Conservation (phyloP, 345 rosid species). For the Citrus mangshanensis region DNA sequence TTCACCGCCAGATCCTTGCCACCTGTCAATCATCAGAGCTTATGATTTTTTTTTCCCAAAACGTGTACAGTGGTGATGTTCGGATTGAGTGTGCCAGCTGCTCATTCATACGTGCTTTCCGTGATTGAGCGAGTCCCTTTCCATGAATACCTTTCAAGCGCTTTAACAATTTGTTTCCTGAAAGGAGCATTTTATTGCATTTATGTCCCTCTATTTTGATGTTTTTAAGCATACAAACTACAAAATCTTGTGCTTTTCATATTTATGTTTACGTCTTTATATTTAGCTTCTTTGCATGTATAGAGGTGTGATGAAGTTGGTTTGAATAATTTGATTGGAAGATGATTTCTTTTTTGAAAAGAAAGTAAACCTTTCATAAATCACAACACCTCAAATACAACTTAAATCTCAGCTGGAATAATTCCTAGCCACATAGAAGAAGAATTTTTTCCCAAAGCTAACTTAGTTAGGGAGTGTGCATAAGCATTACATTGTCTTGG, state of each 20-base stretch:
- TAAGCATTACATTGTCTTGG: no score
- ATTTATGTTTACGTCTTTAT: not conserved
- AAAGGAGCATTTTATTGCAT: not conserved
- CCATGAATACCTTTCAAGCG: not conserved
- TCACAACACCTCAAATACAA: no score
- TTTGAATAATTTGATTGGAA: no score
- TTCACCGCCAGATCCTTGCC: slow-evolving; percentile 11
- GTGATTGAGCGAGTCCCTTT: not conserved
- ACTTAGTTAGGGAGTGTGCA: no score
- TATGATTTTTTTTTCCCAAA: not conserved
- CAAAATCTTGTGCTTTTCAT: not conserved
- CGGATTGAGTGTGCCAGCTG: slow-evolving; percentile 8
- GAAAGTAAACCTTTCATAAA: no score
- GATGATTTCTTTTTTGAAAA: no score
- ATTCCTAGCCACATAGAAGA: no score
- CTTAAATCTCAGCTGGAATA: no score
- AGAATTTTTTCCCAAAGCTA: no score
- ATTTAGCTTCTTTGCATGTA: not conserved
- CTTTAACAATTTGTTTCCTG: not conserved
- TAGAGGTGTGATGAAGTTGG: not conserved
- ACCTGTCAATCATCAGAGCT: not conserved
- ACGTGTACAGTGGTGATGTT: slow-evolving; percentile 1
- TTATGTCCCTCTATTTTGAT: not conserved
- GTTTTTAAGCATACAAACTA: not conserved
- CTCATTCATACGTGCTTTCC: not conserved